These are phyloP conservation scores for Nyssa sinensis DNA, from an alignment of 148 eudicot species.

Conservation along the genomic window DNA sequence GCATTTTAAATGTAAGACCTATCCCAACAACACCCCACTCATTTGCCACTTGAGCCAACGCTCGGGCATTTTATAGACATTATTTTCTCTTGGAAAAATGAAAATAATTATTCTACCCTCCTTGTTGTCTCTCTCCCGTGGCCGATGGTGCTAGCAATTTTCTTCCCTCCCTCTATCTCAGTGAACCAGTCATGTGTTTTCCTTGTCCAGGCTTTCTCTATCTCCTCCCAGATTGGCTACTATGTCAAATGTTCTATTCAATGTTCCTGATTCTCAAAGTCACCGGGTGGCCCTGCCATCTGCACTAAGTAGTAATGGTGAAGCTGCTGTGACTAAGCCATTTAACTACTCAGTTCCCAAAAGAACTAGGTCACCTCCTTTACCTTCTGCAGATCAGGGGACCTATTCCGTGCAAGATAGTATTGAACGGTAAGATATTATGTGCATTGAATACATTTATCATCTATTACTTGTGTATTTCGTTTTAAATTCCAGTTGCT, in stretches of 20 bases:
- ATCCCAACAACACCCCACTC: too few species aligned
- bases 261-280: slow-evolving; percentile 21
- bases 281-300: slow-evolving; percentile 29
- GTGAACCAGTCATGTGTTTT: slow-evolving; percentile 6
- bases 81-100: too few species aligned
- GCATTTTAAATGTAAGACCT: too few species aligned
- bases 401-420: slow-evolving; percentile 40
- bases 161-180: slow-evolving; percentile 4
- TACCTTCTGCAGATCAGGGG: slow-evolving; percentile 37
- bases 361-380: slow-evolving; percentile 72
- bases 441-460: not conserved
- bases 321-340: slow-evolving; percentile 33
- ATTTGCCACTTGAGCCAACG: too few species aligned
- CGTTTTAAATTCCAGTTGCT: slow-evolving; percentile 13
- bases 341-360: slow-evolving; percentile 43
- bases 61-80: too few species aligned
- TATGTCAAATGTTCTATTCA: slow-evolving; percentile 26
- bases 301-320: slow-evolving; percentile 28
- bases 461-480: not conserved
- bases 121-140: too few species aligned
- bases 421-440: slow-evolving; percentile 48
- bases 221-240: slow-evolving; percentile 45
- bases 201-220: slow-evolving; percentile 39
- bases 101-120: too few species aligned
- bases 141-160: not conserved